These are phyloP conservation scores for Skeletonema grethae DNA, from an alignment of 108 stramenopile genomes.

Conservation along the genomic window DNA sequence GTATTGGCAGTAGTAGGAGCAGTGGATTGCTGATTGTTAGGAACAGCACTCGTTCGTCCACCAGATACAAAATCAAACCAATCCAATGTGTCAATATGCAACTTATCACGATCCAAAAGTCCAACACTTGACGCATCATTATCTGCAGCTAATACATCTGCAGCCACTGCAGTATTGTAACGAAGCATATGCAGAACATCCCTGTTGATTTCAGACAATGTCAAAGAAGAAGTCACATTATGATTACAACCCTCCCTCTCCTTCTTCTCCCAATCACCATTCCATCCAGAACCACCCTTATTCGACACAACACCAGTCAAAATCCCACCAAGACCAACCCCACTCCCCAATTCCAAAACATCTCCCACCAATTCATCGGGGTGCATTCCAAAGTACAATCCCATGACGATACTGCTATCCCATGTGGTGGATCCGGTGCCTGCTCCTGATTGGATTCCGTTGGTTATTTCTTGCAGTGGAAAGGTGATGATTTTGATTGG, in stretches of 20 bases:
- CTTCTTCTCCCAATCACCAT: neutral
- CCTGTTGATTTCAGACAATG: conserved; percentile 57
- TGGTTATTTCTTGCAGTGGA: conserved; percentile 63
- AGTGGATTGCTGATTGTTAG: neutral
- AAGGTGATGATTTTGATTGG: conserved; percentile 5
- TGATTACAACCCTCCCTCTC: neutral
- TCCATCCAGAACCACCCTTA: no score
- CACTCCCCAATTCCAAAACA: conserved; percentile 59
- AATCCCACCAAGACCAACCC: conserved; percentile 65
- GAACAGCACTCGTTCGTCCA: conserved; percentile 1
- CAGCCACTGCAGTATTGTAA: conserved; percentile 38
- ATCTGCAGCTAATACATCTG: neutral
- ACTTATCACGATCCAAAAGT: neutral
- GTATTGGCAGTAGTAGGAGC: no score
- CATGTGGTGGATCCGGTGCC: conserved; percentile 70
- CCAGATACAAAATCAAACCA: conserved; percentile 54
- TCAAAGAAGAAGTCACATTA: conserved; percentile 15
- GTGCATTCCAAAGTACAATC: conserved; percentile 45
- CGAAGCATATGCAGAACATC: conserved; percentile 56
- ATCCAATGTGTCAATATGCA: conserved; percentile 46
- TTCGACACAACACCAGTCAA: conserved; percentile 22
- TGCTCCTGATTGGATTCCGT: conserved; percentile 26
- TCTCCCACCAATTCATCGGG: conserved; percentile 49
- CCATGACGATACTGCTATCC: conserved; percentile 69
- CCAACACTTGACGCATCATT: neutral